Conservation (phyloP, 2,329 filamentous ascomycete species). For the Ustulina deusta region DNA sequence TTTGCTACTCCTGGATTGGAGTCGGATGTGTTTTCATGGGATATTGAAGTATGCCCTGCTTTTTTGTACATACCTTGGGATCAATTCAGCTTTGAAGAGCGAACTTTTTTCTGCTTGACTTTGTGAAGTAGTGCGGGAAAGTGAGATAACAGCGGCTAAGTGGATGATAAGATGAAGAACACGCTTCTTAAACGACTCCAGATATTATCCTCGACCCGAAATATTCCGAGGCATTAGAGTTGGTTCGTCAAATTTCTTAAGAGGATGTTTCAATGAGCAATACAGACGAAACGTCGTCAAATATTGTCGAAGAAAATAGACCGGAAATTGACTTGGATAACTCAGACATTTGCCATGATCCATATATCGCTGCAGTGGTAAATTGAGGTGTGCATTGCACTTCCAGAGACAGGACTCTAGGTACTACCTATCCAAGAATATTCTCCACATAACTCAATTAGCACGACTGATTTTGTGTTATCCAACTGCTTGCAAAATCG, state of each 20-base stretch:
- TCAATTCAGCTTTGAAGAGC: constrained; percentile 5
- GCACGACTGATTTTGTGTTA: not conserved
- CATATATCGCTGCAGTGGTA: not conserved
- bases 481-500: not conserved
- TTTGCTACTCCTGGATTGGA: constrained; percentile 15
- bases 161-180: not conserved
- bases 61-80: constrained; percentile 31
- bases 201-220: not conserved
- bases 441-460: not conserved
- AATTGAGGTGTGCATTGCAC: too few species aligned
- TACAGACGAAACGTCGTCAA: not conserved
- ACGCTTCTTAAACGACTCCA: not conserved
- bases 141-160: not conserved
- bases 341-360: not conserved
- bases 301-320: not conserved
- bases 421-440: not conserved
- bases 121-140: not conserved
- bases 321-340: not conserved
- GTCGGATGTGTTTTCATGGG: constrained; percentile 11
- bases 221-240: not conserved
- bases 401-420: not conserved
- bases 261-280: not conserved
- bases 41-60: constrained; percentile 9
- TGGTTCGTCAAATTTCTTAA: not conserved
- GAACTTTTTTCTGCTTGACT: constrained; percentile 8